Conservation (phyloP, 805 yeast species). For the Cyberlindnera samutprakarnensis region DNA sequence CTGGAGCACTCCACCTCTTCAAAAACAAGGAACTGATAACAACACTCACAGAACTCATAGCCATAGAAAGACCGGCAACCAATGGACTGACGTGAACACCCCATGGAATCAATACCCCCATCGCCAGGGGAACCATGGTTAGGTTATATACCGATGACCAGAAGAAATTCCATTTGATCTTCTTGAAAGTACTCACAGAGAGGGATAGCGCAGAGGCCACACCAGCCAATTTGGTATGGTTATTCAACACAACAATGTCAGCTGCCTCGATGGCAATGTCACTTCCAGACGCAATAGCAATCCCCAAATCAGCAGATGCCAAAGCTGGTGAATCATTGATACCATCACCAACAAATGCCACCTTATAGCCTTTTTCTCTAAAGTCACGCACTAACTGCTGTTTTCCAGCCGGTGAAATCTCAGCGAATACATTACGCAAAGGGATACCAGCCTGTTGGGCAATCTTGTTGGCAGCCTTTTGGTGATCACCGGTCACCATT, state of each 20-base stretch:
- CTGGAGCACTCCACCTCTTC: slow-evolving; percentile 50
- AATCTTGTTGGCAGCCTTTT: slow-evolving; percentile 50
- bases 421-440: slow-evolving; percentile 57
- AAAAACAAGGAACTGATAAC: slow-evolving; percentile 70
- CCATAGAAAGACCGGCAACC: slow-evolving; percentile 90
- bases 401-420: slow-evolving; percentile 72
- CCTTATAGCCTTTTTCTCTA: slow-evolving; percentile 37
- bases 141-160: slow-evolving; percentile 85
- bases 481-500: slow-evolving; percentile 86
- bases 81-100: slow-evolving; percentile 76
- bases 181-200: slow-evolving; percentile 58
- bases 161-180: slow-evolving; percentile 73
- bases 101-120: slow-evolving; percentile 82
- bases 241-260: slow-evolving; percentile 69
- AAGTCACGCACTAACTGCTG: slow-evolving; percentile 55
- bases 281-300: slow-evolving; percentile 88
- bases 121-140: slow-evolving; percentile 86
- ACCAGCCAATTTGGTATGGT: slow-evolving; percentile 33
- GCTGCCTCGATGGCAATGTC: slow-evolving; percentile 98
- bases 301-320: slow-evolving; percentile 80
- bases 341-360: slow-evolving; percentile 96
- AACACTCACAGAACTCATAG: slow-evolving; percentile 84
- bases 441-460: slow-evolving; percentile 67
- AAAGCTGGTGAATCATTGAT: slow-evolving; percentile 97
- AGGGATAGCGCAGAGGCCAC: slow-evolving; percentile 59